Percentiles rank a stretch among this genome's conserved stretches.
Conservation (phyloP, 352 stramenopile species). For the Globisporangium takayamanum region DNA sequence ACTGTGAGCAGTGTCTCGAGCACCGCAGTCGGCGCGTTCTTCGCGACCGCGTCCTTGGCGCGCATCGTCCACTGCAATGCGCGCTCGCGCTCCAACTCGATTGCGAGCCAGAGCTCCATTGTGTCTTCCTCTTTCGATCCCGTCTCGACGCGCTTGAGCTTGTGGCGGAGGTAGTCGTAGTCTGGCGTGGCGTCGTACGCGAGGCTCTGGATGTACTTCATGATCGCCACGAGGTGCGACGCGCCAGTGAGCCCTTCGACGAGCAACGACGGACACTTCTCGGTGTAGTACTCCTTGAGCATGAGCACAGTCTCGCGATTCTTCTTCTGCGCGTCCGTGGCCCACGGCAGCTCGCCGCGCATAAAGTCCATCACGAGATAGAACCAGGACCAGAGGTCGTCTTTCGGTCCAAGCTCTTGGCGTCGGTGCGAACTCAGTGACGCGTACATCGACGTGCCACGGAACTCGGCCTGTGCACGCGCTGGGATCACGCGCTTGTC, state of each 20-base stretch:
- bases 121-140: constrained; percentile 32
- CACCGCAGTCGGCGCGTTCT: constrained; percentile 21
- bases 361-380: constrained; percentile 88
- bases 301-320: constrained; percentile 74
- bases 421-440: constrained; percentile 77
- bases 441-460: constrained; percentile 86
- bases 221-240: constrained; percentile 63
- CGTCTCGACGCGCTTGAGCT: constrained; percentile 27
- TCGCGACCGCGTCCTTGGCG: constrained; percentile 38
- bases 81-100: constrained; percentile 19
- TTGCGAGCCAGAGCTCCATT: constrained; percentile 38
- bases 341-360: constrained; percentile 79
- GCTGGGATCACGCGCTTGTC: constrained; percentile 55
- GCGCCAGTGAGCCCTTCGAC: constrained; percentile 69
- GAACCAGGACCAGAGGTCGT: constrained; percentile 88
- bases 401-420: constrained; percentile 74
- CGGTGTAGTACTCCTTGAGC: constrained; percentile 82
- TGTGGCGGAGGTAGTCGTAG: constrained; percentile 42
- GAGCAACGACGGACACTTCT: constrained; percentile 56
- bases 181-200: constrained; percentile 73
- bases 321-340: constrained; percentile 74
- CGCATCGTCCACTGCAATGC: constrained; percentile 50
- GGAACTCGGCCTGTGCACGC: constrained; percentile 69
- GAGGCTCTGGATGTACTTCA: constrained; percentile 67
- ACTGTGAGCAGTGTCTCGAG: constrained; percentile 50